Base-by-base conservation (phyloP, 129 eudicot genomes). In the Helianthus tuberosus region DNA sequence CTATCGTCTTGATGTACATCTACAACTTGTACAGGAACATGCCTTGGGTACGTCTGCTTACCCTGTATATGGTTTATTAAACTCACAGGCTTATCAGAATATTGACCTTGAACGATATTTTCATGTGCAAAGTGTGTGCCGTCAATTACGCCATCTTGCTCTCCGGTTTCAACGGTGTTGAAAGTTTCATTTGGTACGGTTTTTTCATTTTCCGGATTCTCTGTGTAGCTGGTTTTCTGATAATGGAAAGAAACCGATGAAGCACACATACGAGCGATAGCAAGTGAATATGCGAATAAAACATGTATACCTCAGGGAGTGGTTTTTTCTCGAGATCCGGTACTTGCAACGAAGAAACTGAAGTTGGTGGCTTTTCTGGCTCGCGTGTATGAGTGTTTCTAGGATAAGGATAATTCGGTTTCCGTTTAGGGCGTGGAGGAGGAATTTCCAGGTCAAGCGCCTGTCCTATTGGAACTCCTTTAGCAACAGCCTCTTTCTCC, bases 401-500 rank as follows among this genome's bases (percentile, higher is more conserved):
- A 80, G 98, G 98, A 82, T 94, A 94, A 16, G 98, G 98, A 88
- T 85, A 88, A 68, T 79, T 84, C 23, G 98, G 98, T 80, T 94
- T 94, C 83, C 98, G 83, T 88, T 94, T 94, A 52, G 98, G 98
- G 49, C 98, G 89, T 75, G 98, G 98, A 53, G 98, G 98, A 74
- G 98, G 98, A 79, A 94, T 94, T 63, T 90, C 97, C 60, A 94
- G 86, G 86, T 94, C 97, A 69, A 86, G 83, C 71, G 93, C 86
- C 70, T 94, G 96, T 55, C 84, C 85, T 64, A 82, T 16, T 41
- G 93, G 87, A 73, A 85, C 89, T 79, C 98, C 98, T 83, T 84
- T 94, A 50, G 77, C 80, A 77, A 81, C 78, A 57, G 98, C 98
- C 84, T 94, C 98, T 84, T 94, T 94, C 88, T 94, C 97, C 88